Conservation (phyloP, 805 yeast species). For the Komagataella mondaviorum region DNA sequence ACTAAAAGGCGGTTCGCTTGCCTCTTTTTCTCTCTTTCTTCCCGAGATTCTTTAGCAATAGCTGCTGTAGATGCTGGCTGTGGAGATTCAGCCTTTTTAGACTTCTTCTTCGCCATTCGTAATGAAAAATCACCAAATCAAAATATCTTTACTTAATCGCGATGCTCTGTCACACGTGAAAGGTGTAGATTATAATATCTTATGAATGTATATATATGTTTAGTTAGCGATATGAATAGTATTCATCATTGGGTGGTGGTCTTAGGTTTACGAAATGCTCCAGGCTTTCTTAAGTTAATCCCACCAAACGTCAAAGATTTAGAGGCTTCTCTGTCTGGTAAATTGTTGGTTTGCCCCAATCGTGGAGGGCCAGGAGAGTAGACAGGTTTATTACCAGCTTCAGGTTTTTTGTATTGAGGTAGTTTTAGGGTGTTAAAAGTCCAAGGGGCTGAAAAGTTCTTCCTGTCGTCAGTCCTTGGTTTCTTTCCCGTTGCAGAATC, state of each 20-base stretch:
- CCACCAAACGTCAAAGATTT: neutral
- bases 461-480: constrained; percentile 2
- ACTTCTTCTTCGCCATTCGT: constrained; percentile 3
- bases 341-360: neutral
- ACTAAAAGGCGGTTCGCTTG: constrained; percentile 28
- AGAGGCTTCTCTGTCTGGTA: neutral
- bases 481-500: constrained; percentile 1
- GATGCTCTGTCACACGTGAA: neutral
- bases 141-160: neutral
- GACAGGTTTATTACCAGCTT: neutral
- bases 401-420: constrained; percentile 19
- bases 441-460: constrained; percentile 1
- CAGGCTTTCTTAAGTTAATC: constrained; percentile 16
- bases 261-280: constrained; percentile 18
- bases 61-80: neutral
- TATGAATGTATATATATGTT: neutral
- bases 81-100: neutral
- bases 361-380: neutral
- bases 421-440: constrained; percentile 10
- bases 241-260: neutral
- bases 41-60: constrained; percentile 2
- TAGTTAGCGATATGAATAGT: neutral
- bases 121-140: neutral
- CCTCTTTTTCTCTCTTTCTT: constrained; percentile 6
- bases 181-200: neutral